Percentiles rank a stretch among this genome's conserved stretches.
Conservation (phyloP, 2,329 filamentous ascomycete species). For the Hypoxylon sp. region DNA sequence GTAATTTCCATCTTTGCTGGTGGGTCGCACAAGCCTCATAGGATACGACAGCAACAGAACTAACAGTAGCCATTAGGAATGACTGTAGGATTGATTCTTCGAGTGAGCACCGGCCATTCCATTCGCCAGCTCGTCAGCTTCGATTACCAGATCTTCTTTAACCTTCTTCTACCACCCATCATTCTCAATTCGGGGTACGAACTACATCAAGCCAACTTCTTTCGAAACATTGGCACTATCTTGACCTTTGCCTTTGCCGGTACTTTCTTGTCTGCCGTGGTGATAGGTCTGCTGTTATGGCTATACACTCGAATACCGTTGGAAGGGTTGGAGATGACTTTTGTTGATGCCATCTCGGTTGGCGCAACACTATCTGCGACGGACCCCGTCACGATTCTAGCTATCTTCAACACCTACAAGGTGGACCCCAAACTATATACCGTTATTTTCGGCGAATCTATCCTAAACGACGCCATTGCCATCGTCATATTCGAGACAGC, state of each 20-base stretch:
- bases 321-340: slow-evolving; percentile 84
- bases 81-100: slow-evolving; percentile 89
- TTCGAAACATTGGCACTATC: slow-evolving; percentile 96
- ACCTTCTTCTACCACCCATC: slow-evolving; percentile 96
- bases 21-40: slow-evolving; percentile 47
- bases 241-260: slow-evolving; percentile 97
- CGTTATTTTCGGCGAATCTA: slow-evolving; percentile 97
- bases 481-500: slow-evolving; percentile 99
- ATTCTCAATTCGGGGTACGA: slow-evolving; percentile 98
- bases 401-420: slow-evolving; percentile 99
- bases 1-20: slow-evolving; percentile 98
- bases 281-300: slow-evolving; percentile 87
- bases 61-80: slow-evolving; percentile 70
- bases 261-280: slow-evolving; percentile 96
- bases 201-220: slow-evolving; percentile 98
- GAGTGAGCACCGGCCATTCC: slow-evolving; percentile 80
- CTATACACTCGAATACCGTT: slow-evolving; percentile 88
- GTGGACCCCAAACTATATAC: slow-evolving; percentile 99
- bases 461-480: slow-evolving; percentile 96
- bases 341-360: slow-evolving; percentile 95
- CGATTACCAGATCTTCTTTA: slow-evolving; percentile 99
- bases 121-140: slow-evolving; percentile 94
- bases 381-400: slow-evolving; percentile 95
- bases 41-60: slow-evolving; percentile 1
- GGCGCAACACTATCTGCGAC: slow-evolving; percentile 96